Evolutionary conservation across 345 rosid species (phyloP).

Genomic region (Heritiera fomes): DNA sequence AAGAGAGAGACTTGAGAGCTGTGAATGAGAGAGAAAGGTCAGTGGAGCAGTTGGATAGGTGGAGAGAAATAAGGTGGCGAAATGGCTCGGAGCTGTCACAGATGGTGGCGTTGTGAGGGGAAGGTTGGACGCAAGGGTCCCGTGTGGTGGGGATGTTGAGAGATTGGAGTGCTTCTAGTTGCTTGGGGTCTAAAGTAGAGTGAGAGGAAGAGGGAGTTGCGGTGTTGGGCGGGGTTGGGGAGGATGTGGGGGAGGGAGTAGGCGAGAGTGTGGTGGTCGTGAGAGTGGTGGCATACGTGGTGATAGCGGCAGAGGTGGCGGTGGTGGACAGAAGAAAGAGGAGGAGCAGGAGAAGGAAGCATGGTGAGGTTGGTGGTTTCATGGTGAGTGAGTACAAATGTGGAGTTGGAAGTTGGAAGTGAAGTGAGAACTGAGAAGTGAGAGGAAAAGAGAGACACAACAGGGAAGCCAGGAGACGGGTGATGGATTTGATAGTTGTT

Average conservation of each 20-base stretch:
- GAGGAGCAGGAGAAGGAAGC: conserved; percentile 20
- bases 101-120: conserved; percentile 44
- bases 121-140: conserved; percentile 61
- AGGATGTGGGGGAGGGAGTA: conserved; percentile 35
- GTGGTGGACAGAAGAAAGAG: conserved; percentile 28
- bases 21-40: conserved; percentile 63
- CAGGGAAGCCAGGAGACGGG: not conserved
- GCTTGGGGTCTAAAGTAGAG: conserved; percentile 75
- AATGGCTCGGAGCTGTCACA: conserved; percentile 71
- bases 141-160: conserved; percentile 62
- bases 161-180: conserved; percentile 70
- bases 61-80: conserved; percentile 70
- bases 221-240: conserved; percentile 29
- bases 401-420: conserved; percentile 9
- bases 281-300: conserved; percentile 26
- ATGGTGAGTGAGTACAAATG: conserved; percentile 34
- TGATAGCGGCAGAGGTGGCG: conserved; percentile 14
- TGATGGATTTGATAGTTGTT: conserved; percentile 35
- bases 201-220: conserved; percentile 35
- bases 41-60: conserved; percentile 73
- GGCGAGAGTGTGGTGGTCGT: conserved; percentile 4
- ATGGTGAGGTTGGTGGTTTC: conserved; percentile 38
- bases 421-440: not conserved
- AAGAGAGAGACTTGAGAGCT: conserved; percentile 73
- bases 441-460: not conserved